Evolutionary conservation across 2,329 filamentous ascomycete genomes (phyloP).

Genomic region (Fusarium begoniae): DNA sequence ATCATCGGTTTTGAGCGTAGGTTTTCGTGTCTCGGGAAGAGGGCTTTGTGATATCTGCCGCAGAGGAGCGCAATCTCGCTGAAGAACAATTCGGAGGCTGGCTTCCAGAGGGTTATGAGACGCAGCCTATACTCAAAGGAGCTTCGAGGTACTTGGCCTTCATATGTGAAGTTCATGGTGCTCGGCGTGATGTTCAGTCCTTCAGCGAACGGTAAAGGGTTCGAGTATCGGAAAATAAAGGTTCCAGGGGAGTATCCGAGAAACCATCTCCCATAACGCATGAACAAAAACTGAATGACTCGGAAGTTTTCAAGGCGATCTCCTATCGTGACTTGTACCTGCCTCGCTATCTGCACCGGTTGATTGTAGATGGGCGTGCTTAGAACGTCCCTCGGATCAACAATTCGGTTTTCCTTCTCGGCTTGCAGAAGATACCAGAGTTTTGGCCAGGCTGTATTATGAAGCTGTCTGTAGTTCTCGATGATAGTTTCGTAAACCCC

Average conservation of each 20-base stretch:
- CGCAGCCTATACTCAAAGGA: background rate
- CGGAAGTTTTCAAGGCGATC: background rate
- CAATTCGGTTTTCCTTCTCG: background rate
- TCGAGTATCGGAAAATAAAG: conserved; percentile 42
- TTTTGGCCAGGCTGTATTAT: background rate
- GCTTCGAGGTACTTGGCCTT: conserved; percentile 14
- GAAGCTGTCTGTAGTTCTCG: background rate
- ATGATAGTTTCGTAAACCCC: background rate
- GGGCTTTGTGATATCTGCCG: background rate
- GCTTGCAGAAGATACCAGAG: background rate
- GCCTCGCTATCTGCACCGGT: background rate
- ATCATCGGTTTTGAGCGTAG: background rate
- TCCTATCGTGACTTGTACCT: background rate
- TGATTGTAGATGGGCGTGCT: background rate
- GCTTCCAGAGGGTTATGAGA: background rate
- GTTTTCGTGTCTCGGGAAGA: background rate
- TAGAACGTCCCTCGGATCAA: background rate
- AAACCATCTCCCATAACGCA: background rate
- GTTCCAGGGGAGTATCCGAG: background rate
- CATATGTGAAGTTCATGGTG: background rate
- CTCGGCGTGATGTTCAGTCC: background rate
- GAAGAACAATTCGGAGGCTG: conserved; percentile 1
- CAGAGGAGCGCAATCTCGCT: background rate
- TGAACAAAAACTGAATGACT: background rate
- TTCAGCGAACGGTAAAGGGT: background rate